These are phyloP conservation scores for Tricholoma sp. DNA, from an alignment of 768 basidiomycete species.

Conservation along the genomic window DNA sequence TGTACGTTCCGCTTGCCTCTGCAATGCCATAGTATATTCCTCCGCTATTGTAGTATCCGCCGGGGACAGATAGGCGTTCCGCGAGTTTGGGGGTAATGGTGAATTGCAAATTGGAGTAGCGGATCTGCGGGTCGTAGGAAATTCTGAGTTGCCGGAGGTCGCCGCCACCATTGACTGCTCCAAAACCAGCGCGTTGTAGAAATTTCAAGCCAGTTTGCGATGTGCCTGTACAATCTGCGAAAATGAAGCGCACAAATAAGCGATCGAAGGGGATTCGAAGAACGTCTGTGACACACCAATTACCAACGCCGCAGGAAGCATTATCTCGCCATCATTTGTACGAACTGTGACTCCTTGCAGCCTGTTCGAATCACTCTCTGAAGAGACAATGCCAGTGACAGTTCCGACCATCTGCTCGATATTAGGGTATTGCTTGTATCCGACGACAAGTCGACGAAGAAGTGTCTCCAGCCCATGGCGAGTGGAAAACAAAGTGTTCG, in stretches of 20 bases:
- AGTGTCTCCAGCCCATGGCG: constrained; percentile 25
- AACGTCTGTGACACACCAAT: not conserved
- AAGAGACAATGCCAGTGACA: constrained; percentile 19
- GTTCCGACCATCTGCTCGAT: constrained; percentile 20
- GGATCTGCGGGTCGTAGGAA: not conserved
- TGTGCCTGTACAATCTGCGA: constrained; percentile 26
- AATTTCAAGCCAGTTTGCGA: constrained; percentile 21
- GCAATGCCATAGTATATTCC: not conserved
- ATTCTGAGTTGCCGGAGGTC: not conserved
- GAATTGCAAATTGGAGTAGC: not conserved
- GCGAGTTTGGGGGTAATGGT: not conserved
- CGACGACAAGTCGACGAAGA: constrained; percentile 20
- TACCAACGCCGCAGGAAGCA: not conserved
- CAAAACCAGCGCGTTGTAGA: constrained; percentile 20
- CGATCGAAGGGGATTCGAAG: not conserved
- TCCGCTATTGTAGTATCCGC: not conserved
- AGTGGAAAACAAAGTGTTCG: constrained; percentile 15
- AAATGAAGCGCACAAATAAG: not conserved
- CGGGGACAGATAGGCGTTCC: not conserved
- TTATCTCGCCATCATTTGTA: not conserved
- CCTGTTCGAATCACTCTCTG: constrained; percentile 9
- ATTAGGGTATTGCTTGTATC: constrained; percentile 13
- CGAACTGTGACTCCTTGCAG: constrained; percentile 11
- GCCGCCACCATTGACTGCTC: not conserved
- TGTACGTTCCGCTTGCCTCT: not conserved